A percentile compares a stretch with the other conserved stretches of the same genome.
phyloP scores from a whole-genome alignment of 768 basidiomycete genomes.

The Mycena crocata region DNA sequence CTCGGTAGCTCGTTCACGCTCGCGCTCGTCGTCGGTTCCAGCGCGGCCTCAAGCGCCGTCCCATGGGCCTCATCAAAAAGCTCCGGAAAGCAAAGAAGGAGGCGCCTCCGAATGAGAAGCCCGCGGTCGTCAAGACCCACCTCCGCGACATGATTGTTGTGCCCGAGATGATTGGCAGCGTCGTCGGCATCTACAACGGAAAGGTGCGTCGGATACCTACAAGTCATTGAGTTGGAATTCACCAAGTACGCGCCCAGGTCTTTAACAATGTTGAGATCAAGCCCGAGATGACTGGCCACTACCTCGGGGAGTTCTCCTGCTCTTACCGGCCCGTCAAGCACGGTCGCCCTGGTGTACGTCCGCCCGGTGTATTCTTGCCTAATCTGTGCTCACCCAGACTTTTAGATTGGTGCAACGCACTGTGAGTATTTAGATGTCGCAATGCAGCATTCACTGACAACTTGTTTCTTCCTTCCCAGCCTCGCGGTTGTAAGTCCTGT shows the following conservation, averaged over 20 bases:
- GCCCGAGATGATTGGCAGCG: slow-evolving; percentile 99
- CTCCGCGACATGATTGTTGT: slow-evolving; percentile 99
- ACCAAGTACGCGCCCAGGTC: slow-evolving; percentile 60
- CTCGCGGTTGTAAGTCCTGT: slow-evolving; percentile 76
- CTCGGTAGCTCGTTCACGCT: slow-evolving; percentile 89
- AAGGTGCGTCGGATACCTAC: slow-evolving; percentile 65
- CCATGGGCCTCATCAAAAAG: slow-evolving; percentile 99
- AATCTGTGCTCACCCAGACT: slow-evolving; percentile 27
- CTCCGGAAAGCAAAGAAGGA: slow-evolving; percentile 99
- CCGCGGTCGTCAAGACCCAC: slow-evolving; percentile 98
- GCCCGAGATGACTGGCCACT: slow-evolving; percentile 99
- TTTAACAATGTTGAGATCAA: slow-evolving; percentile 99
- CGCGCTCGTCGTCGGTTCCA: slow-evolving; percentile 99
- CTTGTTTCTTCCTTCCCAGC: slow-evolving; percentile 52
- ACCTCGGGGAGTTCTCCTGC: slow-evolving; percentile 97
- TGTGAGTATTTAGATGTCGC: slow-evolving; percentile 59
- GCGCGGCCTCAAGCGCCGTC: slow-evolving; percentile 97
- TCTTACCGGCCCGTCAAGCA: slow-evolving; percentile 99
- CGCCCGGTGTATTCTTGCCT: neutral
- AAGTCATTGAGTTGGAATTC: neutral
- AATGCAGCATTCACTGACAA: slow-evolving; percentile 14
- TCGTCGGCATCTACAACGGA: slow-evolving; percentile 98
- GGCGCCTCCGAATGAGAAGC: slow-evolving; percentile 99
- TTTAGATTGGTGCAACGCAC: slow-evolving; percentile 90
- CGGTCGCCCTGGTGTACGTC: slow-evolving; percentile 97